These are phyloP conservation scores for Decorospora gaudefroyi DNA, from an alignment of 2,329 filamentous ascomycete genomes.

Conservation along the genomic window DNA sequence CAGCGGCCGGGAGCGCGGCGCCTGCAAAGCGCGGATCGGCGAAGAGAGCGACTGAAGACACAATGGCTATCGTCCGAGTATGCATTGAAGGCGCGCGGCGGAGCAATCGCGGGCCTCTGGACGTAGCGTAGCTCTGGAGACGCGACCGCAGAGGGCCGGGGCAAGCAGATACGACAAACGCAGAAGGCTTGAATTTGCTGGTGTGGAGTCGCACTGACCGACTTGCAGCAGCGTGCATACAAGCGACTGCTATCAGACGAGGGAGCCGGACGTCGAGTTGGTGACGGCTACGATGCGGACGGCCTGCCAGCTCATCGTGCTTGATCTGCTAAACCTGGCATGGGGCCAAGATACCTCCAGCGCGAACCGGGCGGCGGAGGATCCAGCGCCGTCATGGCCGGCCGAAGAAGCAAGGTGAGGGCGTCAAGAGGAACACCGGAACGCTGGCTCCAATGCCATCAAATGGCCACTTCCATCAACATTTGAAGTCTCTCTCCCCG, in stretches of 20 bases:
- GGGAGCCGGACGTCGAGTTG: constrained; percentile 9
- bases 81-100: constrained; percentile 13
- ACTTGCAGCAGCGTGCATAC: constrained; percentile 14
- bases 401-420: constrained; percentile 12
- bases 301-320: constrained; percentile 16
- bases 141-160: constrained; percentile 5
- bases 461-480: too few species aligned
- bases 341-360: constrained; percentile 22
- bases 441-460: too few species aligned
- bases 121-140: constrained; percentile 4
- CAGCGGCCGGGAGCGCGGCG: constrained; percentile 23
- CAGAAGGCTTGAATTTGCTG: constrained; percentile 7
- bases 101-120: constrained; percentile 9
- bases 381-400: constrained; percentile 13
- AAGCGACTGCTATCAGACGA: constrained; percentile 15
- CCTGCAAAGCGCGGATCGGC: constrained; percentile 13
- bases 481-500: constrained; percentile 7
- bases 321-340: constrained; percentile 22
- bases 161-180: constrained; percentile 10
- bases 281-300: constrained; percentile 15
- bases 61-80: constrained; percentile 6
- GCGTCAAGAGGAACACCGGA: constrained; percentile 1
- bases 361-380: constrained; percentile 13
- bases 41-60: constrained; percentile 14
- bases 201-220: constrained; percentile 16